Percentiles rank a stretch among this genome's conserved stretches.
Conservation (phyloP, 352 stramenopile genomes). For the Pythium rhizo-oryzae region DNA sequence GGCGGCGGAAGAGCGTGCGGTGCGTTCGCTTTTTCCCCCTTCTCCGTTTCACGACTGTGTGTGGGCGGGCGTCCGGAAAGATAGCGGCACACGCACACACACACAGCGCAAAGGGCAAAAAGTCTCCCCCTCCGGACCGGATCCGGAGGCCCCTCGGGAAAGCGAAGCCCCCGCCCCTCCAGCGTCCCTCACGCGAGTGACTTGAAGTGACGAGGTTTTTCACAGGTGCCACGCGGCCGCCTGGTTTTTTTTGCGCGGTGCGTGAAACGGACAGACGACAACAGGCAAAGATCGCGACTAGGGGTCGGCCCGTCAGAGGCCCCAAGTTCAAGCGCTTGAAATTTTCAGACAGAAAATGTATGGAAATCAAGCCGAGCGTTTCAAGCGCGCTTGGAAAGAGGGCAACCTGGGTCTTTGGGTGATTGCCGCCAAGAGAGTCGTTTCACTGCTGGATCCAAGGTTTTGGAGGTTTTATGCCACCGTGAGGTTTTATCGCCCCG, state of each 20-base stretch:
- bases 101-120: background rate
- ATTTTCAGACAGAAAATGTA: background rate
- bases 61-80: conserved; percentile 22
- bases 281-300: conserved; percentile 28
- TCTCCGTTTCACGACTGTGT: conserved; percentile 80
- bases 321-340: conserved; percentile 25
- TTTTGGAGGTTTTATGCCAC: conserved; percentile 12
- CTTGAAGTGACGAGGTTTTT: conserved; percentile 36
- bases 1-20: background rate
- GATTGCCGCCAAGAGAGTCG: conserved; percentile 18
- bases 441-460: conserved; percentile 12
- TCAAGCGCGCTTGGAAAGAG: conserved; percentile 21
- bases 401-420: conserved; percentile 17
- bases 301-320: background rate
- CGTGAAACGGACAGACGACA: conserved; percentile 29
- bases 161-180: background rate
- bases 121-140: background rate
- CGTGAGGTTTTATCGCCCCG: conserved; percentile 9
- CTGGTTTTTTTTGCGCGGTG: conserved; percentile 18
- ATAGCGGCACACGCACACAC: conserved; percentile 28
- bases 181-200: conserved; percentile 16
- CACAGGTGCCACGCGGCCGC: conserved; percentile 26
- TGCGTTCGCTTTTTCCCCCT: conserved; percentile 9
- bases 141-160: no score
- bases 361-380: background rate